Base-by-base conservation (phyloP, 176 grass and related monocot species). In the Musa schizocarpa region DNA sequence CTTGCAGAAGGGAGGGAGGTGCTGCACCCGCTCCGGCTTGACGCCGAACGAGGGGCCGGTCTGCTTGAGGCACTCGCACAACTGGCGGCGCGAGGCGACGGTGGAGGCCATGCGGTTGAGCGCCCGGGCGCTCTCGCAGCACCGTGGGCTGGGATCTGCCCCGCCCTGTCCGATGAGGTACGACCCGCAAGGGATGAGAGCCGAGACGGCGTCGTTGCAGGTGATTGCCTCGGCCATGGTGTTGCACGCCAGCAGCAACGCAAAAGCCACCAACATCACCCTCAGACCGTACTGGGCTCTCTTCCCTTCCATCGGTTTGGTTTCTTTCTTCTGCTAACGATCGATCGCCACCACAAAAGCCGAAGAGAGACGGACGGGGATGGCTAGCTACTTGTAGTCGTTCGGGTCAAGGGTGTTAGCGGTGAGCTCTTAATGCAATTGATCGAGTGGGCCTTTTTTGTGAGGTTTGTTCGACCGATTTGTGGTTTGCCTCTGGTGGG, bases 31-130 rank as follows among this genome's bases (percentile, higher is more conserved):
- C 26, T 84, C 71, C 11, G 83, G 89, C 11, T 79, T 68, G 74
- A 86, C 83, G 50, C 83, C 89, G 58, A 92, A 88, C 1, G 81
- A 92, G 20, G 86, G 86, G 8, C 71, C 89, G 0, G 83, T 74
- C 59, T 88, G 59, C 72, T 80, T 69, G 50, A 93, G 71, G 77
- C 90, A 93, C 79, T 65, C 29, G 84, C 90, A 89, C 11, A 89
- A 13, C 27, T 78, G 79, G 12, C 84, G 81, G 0, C 90, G 86
- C 24, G n/a, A 66, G 9, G 2, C 81, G 13, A 26, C 59, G n/a
- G 83, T 92, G 5, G 11, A 9, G 9, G 81, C 84, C 84, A 87
- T 82, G 54, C 23, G 21, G 7, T 68, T 57, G 49, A 89, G 81
- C 68, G 1, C 19, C 65, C 11, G 43, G 62, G 86, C 89, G 63